Conservation (phyloP, 2,329 filamentous ascomycete species). For the Nemania sp. region DNA sequence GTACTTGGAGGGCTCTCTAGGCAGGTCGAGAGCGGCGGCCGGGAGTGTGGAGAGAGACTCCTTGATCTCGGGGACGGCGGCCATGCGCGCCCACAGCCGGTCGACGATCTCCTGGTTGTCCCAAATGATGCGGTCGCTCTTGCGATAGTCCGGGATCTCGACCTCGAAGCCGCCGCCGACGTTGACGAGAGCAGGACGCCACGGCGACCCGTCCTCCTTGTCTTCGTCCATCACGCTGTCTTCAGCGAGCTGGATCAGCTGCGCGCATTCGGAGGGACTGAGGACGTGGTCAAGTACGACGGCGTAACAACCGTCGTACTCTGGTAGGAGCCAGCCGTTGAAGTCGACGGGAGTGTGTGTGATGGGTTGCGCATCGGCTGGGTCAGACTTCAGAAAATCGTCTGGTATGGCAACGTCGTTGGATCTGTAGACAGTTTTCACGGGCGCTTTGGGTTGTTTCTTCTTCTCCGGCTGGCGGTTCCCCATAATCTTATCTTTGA, state of each 20-base stretch:
- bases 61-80: constrained; percentile 55
- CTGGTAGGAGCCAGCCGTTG: constrained; percentile 59
- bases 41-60: constrained; percentile 56
- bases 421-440: constrained; percentile 52
- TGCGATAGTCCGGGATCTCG: constrained; percentile 68
- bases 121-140: constrained; percentile 83
- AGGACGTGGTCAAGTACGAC: constrained; percentile 74
- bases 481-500: constrained; percentile 9
- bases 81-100: constrained; percentile 72
- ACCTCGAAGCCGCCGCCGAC: constrained; percentile 71
- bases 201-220: constrained; percentile 56
- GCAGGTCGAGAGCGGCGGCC: constrained; percentile 52
- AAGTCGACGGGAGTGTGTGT: constrained; percentile 67
- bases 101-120: constrained; percentile 72
- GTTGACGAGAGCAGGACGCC: constrained; percentile 78
- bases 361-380: constrained; percentile 59
- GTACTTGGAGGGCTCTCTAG: constrained; percentile 50
- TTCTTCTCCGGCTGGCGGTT: neutral
- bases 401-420: constrained; percentile 56
- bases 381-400: constrained; percentile 59
- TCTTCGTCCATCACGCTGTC: constrained; percentile 63
- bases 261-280: constrained; percentile 70
- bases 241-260: constrained; percentile 65
- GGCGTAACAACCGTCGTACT: constrained; percentile 68
- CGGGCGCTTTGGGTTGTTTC: constrained; percentile 33